Conservation (phyloP, 305 asterid species). For the Plantago coronopus region DNA sequence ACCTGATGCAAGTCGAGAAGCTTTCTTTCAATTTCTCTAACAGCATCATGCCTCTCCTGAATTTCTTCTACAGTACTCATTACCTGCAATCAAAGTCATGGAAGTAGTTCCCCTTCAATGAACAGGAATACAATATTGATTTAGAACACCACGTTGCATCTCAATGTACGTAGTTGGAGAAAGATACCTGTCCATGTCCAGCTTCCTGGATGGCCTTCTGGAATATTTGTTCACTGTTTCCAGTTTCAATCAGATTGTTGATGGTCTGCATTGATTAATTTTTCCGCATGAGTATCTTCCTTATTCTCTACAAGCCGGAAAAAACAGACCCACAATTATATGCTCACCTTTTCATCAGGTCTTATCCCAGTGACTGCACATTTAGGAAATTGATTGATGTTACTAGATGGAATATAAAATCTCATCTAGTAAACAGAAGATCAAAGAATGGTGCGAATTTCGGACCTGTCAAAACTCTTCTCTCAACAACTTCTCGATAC, state of each 20-base stretch:
- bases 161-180: not conserved
- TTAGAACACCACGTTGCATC: not conserved
- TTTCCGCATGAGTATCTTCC: conserved; percentile 14
- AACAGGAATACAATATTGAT: not conserved
- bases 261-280: conserved; percentile 53
- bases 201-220: conserved; percentile 77
- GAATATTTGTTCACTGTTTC: conserved; percentile 84
- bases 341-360: conserved; percentile 82
- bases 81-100: conserved; percentile 36
- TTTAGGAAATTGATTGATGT: conserved; percentile 19
- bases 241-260: conserved; percentile 76
- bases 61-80: conserved; percentile 71
- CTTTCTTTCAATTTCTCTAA: conserved; percentile 76
- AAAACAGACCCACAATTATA: not conserved
- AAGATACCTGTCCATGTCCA: conserved; percentile 80
- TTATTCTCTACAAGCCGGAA: conserved; percentile 3
- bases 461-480: conserved; percentile 80
- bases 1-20: conserved; percentile 87
- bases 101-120: not conserved
- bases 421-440: too few species aligned
- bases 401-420: conserved; percentile 8
- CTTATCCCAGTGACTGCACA: conserved; percentile 73
- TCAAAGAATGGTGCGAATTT: not conserved
- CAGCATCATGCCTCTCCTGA: conserved; percentile 85
- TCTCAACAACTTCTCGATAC: conserved; percentile 87